A percentile compares a stretch with the other conserved stretches of the same genome.
phyloP scores from a whole-genome alignment of 140 eudicot species.

The Bidens hawaiensis region DNA sequence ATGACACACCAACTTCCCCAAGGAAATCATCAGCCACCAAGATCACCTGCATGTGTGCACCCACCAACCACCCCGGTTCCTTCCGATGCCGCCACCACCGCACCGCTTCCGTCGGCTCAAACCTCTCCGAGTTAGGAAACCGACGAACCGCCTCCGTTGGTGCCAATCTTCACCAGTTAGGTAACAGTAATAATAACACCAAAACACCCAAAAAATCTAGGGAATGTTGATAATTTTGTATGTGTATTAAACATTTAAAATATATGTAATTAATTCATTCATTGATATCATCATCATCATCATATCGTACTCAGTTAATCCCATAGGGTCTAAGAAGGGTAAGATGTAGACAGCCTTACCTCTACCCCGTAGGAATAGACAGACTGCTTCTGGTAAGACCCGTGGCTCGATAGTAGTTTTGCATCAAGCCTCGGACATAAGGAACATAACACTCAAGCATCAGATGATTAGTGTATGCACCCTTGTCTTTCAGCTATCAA shows the following conservation, averaged over 20 bases:
- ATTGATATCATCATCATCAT: no score
- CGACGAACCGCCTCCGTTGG: slow-evolving; percentile 30
- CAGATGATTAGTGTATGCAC: no score
- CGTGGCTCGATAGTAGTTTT: no score
- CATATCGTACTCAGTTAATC: no score
- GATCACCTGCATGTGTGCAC: slow-evolving; percentile 46
- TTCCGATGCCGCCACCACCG: slow-evolving; percentile 54
- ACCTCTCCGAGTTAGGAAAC: slow-evolving; percentile 23
- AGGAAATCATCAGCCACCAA: slow-evolving; percentile 26
- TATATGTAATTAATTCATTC: slow-evolving; percentile 10
- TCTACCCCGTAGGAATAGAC: no score
- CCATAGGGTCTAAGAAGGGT: no score
- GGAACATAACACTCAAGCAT: no score
- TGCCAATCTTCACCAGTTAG: slow-evolving; percentile 28
- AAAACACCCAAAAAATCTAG: slow-evolving; percentile 20
- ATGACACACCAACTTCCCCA: slow-evolving; percentile 25
- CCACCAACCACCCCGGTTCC: slow-evolving; percentile 55
- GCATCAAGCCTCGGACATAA: no score
- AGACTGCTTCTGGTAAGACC: no score
- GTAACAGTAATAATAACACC: not conserved
- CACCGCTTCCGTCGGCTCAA: slow-evolving; percentile 11
- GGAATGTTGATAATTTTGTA: slow-evolving; percentile 18
- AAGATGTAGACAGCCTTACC: no score
- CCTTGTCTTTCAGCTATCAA: no score
- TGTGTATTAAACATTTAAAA: slow-evolving; percentile 1